Percentiles rank a stretch among this genome's conserved stretches.
Evolutionary conservation across 805 yeast species (phyloP).

Genomic region (Starmerella riodocensis): DNA sequence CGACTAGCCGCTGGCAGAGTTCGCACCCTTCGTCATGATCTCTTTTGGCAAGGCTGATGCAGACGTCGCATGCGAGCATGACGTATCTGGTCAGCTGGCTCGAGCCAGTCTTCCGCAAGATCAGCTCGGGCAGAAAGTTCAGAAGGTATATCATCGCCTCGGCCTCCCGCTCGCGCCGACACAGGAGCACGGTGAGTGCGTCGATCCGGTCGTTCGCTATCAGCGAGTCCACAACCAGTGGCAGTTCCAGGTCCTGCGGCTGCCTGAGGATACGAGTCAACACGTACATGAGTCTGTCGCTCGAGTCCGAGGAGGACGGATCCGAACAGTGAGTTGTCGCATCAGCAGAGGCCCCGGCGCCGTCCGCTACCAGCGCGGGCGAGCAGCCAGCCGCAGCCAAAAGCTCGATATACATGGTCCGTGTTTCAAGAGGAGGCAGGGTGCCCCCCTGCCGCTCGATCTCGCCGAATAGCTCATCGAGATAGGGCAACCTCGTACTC

Average conservation of each 20-base stretch:
- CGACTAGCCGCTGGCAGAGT: constrained; percentile 32
- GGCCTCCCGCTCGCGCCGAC: constrained; percentile 17
- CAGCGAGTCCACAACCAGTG: constrained; percentile 22
- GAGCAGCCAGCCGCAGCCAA: constrained; percentile 6
- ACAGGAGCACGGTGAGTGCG: constrained; percentile 21
- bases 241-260: constrained; percentile 24
- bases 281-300: constrained; percentile 14
- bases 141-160: constrained; percentile 27
- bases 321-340: not conserved
- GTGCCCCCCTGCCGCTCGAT: constrained; percentile 5
- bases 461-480: constrained; percentile 3
- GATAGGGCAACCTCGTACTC: not conserved
- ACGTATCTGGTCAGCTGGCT: constrained; percentile 13
- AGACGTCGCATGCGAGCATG: constrained; percentile 19
- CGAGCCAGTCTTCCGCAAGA: not conserved
- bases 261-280: constrained; percentile 23
- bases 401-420: constrained; percentile 9
- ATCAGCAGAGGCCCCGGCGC: no score
- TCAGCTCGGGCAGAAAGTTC: constrained; percentile 18
- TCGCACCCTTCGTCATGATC: constrained; percentile 24
- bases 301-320: not conserved
- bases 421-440: constrained; percentile 7
- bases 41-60: constrained; percentile 13
- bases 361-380: not conserved
- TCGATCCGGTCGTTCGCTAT: constrained; percentile 21